phyloP scores from a whole-genome alignment of 1,284 basidiomycete species.

The Mycosarcoma mackinlayi region DNA sequence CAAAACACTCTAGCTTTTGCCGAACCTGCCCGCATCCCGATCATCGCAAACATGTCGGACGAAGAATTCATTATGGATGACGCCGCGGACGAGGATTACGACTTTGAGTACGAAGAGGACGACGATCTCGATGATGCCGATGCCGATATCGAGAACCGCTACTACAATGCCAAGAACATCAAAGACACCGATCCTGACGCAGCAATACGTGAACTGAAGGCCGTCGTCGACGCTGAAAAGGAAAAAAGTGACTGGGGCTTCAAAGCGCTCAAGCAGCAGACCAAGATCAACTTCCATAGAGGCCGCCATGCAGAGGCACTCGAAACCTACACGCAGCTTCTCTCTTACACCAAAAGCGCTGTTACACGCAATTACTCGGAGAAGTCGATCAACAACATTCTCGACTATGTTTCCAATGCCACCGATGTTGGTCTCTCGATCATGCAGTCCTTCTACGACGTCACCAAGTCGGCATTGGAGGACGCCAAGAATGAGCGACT shows the following conservation, averaged over 20 bases:
- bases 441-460: constrained; percentile 93
- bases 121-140: constrained; percentile 75
- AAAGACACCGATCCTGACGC: constrained; percentile 91
- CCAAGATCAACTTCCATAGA: constrained; percentile 88
- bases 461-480: constrained; percentile 85
- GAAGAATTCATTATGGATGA: constrained; percentile 67
- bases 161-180: constrained; percentile 95
- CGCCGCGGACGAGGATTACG: constrained; percentile 78
- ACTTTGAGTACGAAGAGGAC: constrained; percentile 86
- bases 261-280: constrained; percentile 97
- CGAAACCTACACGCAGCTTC: constrained; percentile 82
- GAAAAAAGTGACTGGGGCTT: constrained; percentile 95
- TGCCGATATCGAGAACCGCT: constrained; percentile 97
- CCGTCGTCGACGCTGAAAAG: constrained; percentile 86
- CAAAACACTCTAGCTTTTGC: background rate
- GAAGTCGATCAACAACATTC: constrained; percentile 97
- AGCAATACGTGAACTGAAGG: constrained; percentile 85
- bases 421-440: constrained; percentile 81
- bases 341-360: constrained; percentile 79
- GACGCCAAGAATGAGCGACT: constrained; percentile 97
- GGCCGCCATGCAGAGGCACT: constrained; percentile 85
- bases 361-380: constrained; percentile 72
- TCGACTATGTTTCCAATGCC: constrained; percentile 90
- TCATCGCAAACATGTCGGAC: constrained; percentile 36
- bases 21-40: background rate